Percentiles rank a stretch among this genome's conserved stretches.
Evolutionary conservation across 1,284 basidiomycete species (phyloP).

Genomic region (Puccinia polysora): DNA sequence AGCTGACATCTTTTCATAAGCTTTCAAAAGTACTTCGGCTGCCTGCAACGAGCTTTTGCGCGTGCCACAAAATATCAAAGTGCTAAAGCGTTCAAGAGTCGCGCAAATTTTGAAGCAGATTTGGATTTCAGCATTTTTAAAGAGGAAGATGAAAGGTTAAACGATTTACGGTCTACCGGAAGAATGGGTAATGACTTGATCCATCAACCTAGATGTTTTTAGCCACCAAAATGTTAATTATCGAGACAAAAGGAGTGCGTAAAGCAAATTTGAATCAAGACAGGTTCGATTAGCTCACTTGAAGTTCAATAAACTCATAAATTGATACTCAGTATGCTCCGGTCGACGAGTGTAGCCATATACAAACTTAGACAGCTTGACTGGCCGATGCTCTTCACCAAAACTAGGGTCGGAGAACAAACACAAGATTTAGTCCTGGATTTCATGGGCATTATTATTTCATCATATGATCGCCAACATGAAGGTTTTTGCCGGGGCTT

Average conservation of each 20-base stretch:
- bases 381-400: slow-evolving; percentile 82
- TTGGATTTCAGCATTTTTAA: slow-evolving; percentile 50
- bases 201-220: slow-evolving; percentile 63
- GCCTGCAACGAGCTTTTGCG: slow-evolving; percentile 43
- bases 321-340: slow-evolving; percentile 72
- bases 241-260: background rate
- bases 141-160: slow-evolving; percentile 55
- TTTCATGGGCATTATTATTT: background rate
- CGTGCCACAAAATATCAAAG: slow-evolving; percentile 24
- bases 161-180: slow-evolving; percentile 63
- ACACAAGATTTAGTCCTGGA: slow-evolving; percentile 12
- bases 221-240: slow-evolving; percentile 60
- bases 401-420: slow-evolving; percentile 60
- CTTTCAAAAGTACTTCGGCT: slow-evolving; percentile 46
- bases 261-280: background rate
- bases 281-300: slow-evolving; percentile 59
- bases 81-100: slow-evolving; percentile 46
- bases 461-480: slow-evolving; percentile 56
- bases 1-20: slow-evolving; percentile 28
- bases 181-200: slow-evolving; percentile 62
- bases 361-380: slow-evolving; percentile 61
- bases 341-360: slow-evolving; percentile 55
- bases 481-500: slow-evolving; percentile 50
- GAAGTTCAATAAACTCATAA: slow-evolving; percentile 67
- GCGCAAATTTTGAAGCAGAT: slow-evolving; percentile 30